Base-by-base conservation (phyloP, 768 basidiomycete genomes). In the Sarcodon sp. region DNA sequence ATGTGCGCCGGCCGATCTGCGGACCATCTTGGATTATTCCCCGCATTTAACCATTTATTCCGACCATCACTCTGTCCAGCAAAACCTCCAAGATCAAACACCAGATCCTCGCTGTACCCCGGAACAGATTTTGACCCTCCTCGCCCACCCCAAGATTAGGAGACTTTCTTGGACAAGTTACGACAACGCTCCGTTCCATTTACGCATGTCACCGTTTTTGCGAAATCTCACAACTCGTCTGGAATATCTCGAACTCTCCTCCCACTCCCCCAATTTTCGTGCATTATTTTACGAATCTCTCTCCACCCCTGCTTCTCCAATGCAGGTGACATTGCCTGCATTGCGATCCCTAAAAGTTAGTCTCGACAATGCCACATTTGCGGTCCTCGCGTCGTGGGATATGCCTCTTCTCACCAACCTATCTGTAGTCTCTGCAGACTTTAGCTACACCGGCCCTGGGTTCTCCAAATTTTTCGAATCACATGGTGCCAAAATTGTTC, bases 101-200 rank as follows among this genome's bases (percentile, higher is more conserved):
- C 64, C 62, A 33, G 68, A 73, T 43, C 66, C 69, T 7, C 60
- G 68, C 34, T 70, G 68, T 51, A 72, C 73, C n/a, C 72, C 75
- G 3, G 71, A 78, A 46, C 71, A 73, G 47, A 68, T 86, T 45
- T 71, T 85, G 9, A 70, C 69, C 8, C 71, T 77, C 9, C 73
- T 86, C 52, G 76, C 70, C 43, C 75, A 65, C 43, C 74, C 75
- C 12, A 66, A 70, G 39, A 73, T 87, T 34, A 72, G 76, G 4
- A 66, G 76, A 31, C 66, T 87, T 11, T 77, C 75, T 21, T 83
- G 81, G 73, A 86, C 83, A 34, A 83, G 77, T 56, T 87, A 87
- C 54, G 80, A 78, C 49, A 79, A 82, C 46, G 66, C 73, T 1
- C 71, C 73, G 1, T 71, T 73, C 51, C 77, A 77, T 49, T 65